phyloP scores from a whole-genome alignment of 2,329 filamentous ascomycete genomes.

The Diplocarpon mali region DNA sequence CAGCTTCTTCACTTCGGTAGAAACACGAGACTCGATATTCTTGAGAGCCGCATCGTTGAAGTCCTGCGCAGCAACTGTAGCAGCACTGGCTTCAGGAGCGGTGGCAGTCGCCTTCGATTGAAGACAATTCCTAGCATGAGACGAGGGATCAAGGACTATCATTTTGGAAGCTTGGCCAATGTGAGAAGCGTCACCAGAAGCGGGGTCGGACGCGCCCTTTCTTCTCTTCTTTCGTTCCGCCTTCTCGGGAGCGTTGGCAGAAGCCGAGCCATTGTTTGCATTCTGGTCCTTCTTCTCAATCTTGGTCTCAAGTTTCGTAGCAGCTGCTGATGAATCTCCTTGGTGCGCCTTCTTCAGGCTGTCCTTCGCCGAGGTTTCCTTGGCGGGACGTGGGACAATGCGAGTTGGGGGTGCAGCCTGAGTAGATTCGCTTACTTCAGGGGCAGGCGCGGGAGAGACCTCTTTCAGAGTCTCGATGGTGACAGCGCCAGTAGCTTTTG shows the following conservation, averaged over 20 bases:
- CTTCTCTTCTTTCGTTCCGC: constrained; percentile 58
- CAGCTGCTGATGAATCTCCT: constrained; percentile 12
- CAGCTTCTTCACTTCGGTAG: constrained; percentile 35
- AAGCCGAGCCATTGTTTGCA: constrained; percentile 19
- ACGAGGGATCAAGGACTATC: constrained; percentile 26
- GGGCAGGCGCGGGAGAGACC: constrained; percentile 20
- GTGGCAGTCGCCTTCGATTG: constrained; percentile 14
- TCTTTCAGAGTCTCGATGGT: constrained; percentile 54
- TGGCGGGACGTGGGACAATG: constrained; percentile 20
- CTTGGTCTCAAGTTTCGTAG: constrained; percentile 26
- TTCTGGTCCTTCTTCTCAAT: constrained; percentile 15
- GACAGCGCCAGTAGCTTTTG: constrained; percentile 61
- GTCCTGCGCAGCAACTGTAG: constrained; percentile 11
- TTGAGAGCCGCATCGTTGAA: constrained; percentile 36
- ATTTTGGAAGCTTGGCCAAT: constrained; percentile 19
- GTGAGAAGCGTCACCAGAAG: constrained; percentile 12
- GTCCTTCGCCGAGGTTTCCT: constrained; percentile 21
- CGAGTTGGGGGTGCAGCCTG: constrained; percentile 19
- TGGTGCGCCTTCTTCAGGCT: constrained; percentile 19
- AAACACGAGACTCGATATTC: constrained; percentile 37
- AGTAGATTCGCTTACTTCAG: constrained; percentile 12
- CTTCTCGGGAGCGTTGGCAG: constrained; percentile 38
- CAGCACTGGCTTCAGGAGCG: constrained; percentile 9
- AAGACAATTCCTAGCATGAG: constrained; percentile 19
- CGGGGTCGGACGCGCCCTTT: constrained; percentile 38